Conservation (phyloP, 257 asterid genomes). For the Mitragyna speciosa region DNA sequence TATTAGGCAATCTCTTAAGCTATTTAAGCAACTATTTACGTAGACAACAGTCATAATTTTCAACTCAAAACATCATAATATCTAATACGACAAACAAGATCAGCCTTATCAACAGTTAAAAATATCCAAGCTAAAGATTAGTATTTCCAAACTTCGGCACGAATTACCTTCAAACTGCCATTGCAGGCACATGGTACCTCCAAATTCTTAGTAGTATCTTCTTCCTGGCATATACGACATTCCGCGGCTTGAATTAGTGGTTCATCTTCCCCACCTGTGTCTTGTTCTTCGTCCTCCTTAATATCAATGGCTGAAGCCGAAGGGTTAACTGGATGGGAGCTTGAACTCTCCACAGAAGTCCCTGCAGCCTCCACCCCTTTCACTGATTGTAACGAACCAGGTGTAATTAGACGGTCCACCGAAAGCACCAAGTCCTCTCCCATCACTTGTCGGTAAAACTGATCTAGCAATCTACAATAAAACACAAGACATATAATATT, state of each 20-base stretch:
- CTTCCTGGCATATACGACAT: slow-evolving; percentile 59
- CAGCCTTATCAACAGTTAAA: not conserved
- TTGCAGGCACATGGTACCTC: slow-evolving; percentile 49
- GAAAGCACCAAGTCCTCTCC: slow-evolving; percentile 39
- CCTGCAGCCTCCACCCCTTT: slow-evolving; percentile 24
- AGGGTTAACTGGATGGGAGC: slow-evolving; percentile 22
- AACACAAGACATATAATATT: not conserved
- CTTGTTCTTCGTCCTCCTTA: slow-evolving; percentile 21
- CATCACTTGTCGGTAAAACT: slow-evolving; percentile 27
- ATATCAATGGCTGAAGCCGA: slow-evolving; percentile 27
- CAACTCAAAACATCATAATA: not conserved
- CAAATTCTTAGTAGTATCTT: slow-evolving; percentile 38
- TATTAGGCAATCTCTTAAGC: not conserved
- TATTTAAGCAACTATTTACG: not conserved
- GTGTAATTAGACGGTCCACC: slow-evolving; percentile 32
- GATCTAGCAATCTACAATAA: not conserved
- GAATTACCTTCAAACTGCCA: slow-evolving; percentile 51
- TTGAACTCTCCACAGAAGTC: slow-evolving; percentile 24
- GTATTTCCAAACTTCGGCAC: not conserved
- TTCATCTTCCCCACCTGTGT: slow-evolving; percentile 34
- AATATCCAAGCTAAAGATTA: not conserved
- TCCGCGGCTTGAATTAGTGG: slow-evolving; percentile 43
- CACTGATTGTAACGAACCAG: slow-evolving; percentile 29
- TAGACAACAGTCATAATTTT: not conserved
- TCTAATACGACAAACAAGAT: not conserved